Evolutionary conservation across 306 rosid species (phyloP).

Genomic region (Sophora flavescens): DNA sequence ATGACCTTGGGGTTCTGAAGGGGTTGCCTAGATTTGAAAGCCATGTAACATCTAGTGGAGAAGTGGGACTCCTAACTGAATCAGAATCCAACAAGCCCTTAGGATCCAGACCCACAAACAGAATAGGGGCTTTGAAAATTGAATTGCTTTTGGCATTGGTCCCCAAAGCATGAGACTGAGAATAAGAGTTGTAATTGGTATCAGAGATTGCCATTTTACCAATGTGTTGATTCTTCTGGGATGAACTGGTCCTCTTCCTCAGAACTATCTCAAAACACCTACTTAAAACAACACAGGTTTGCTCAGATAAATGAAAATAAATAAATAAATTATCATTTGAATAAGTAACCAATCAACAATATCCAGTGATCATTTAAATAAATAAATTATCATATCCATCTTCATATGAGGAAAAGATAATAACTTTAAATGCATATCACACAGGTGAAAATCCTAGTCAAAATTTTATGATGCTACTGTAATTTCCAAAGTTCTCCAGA

Average conservation of each 20-base stretch:
- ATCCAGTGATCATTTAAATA: background rate
- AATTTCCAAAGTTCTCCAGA: background rate
- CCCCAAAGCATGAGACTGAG: constrained; percentile 51
- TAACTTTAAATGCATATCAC: constrained; percentile 12
- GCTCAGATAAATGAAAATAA: background rate
- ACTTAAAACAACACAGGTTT: constrained; percentile 18
- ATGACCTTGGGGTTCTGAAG: constrained; percentile 55
- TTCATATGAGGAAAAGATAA: constrained; percentile 13
- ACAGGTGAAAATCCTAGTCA: constrained; percentile 13
- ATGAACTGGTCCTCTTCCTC: constrained; percentile 77
- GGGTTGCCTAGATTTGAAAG: constrained; percentile 69
- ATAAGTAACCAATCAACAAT: background rate
- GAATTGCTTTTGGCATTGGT: constrained; percentile 59
- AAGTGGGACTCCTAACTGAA: constrained; percentile 84
- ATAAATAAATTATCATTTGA: background rate
- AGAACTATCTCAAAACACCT: constrained; percentile 59
- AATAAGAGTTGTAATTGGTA: constrained; percentile 50
- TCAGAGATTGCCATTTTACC: constrained; percentile 54
- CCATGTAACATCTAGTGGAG: constrained; percentile 74
- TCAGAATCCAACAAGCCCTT: constrained; percentile 75
- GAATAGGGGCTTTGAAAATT: constrained; percentile 68
- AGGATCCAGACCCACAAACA: constrained; percentile 68
- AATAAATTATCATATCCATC: background rate
- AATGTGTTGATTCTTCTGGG: constrained; percentile 63
- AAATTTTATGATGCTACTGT: background rate